phyloP scores from a whole-genome alignment of 2,329 filamentous ascomycete species.

The Alternaria hordeiaustralica region DNA sequence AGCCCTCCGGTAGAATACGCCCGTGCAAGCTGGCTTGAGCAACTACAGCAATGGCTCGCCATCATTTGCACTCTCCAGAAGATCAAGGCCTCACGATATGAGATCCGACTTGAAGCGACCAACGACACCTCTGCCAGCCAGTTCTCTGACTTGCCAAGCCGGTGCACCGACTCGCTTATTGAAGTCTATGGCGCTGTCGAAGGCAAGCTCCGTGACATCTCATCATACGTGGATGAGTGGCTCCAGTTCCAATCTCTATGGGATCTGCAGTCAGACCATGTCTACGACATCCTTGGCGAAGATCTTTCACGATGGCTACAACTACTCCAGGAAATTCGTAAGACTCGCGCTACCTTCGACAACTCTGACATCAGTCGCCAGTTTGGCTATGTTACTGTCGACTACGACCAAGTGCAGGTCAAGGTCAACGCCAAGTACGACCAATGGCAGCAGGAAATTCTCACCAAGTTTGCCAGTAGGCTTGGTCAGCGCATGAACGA shows the following conservation, averaged over 20 bases:
- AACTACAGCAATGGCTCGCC: constrained; percentile 92
- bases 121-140: constrained; percentile 67
- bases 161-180: constrained; percentile 79
- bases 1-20: constrained; percentile 93
- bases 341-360: constrained; percentile 94
- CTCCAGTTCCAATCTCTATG: constrained; percentile 97
- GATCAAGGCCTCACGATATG: constrained; percentile 93
- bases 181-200: constrained; percentile 85
- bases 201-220: constrained; percentile 78
- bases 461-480: constrained; percentile 88
- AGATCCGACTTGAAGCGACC: constrained; percentile 75
- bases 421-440: constrained; percentile 99
- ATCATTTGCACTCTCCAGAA: constrained; percentile 91
- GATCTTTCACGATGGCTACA: constrained; percentile 93
- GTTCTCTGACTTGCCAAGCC: constrained; percentile 83
- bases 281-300: constrained; percentile 90
- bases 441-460: constrained; percentile 98
- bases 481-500: constrained; percentile 91
- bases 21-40: constrained; percentile 89
- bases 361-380: constrained; percentile 91
- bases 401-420: constrained; percentile 98
- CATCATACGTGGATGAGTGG: constrained; percentile 94
- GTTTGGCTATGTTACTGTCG: constrained; percentile 93
- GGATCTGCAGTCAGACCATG: constrained; percentile 95
- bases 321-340: constrained; percentile 93